Conservation (phyloP, 345 rosid genomes). For the Pugionium cornutum region DNA sequence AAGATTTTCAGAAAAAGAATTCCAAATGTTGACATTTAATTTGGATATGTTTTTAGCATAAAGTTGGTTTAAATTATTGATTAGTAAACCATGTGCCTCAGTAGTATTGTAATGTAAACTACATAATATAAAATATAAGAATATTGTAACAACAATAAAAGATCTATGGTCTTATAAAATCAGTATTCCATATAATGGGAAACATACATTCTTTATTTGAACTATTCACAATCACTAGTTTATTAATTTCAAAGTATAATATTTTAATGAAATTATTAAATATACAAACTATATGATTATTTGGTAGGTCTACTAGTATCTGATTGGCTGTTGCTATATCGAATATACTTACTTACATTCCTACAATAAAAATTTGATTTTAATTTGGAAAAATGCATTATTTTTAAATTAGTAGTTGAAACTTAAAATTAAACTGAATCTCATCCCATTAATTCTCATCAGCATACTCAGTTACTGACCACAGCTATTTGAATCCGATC, state of each 20-base stretch:
- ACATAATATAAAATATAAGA: neutral
- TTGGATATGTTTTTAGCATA: slow-evolving; percentile 17
- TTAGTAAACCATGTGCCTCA: slow-evolving; percentile 28
- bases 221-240: slow-evolving; percentile 5
- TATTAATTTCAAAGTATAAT: neutral
- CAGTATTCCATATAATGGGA: slow-evolving; percentile 17
- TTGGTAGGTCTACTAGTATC: slow-evolving; percentile 22
- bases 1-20: neutral
- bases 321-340: neutral
- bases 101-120: slow-evolving; percentile 25
- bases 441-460: too few relatives aligned
- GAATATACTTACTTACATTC: neutral
- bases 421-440: too few relatives aligned
- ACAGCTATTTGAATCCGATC: too few relatives aligned
- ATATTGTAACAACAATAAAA: slow-evolving; percentile 27
- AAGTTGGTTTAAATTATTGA: slow-evolving; percentile 23
- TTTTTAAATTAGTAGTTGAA: too few relatives aligned
- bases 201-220: slow-evolving; percentile 28
- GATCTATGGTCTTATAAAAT: slow-evolving; percentile 7
- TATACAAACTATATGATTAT: slow-evolving; percentile 9
- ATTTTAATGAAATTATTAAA: neutral
- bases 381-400: neutral
- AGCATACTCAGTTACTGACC: too few relatives aligned
- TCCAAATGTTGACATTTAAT: slow-evolving; percentile 21
- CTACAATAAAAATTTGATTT: too few relatives aligned